Base-by-base conservation (phyloP, 441 rosid species). In the Arabidopsis hybrid region DNA sequence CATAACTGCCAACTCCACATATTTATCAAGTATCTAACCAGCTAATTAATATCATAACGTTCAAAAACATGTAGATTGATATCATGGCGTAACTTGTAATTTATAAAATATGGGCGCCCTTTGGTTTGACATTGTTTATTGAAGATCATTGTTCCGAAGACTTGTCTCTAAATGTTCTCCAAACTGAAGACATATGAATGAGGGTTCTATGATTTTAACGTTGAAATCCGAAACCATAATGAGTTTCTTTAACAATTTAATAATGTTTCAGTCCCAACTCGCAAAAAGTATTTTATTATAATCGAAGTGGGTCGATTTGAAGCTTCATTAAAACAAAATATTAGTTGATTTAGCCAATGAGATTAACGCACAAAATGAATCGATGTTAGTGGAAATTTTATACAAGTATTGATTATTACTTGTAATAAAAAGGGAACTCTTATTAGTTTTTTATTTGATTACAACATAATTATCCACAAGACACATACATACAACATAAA, bases 161-260 rank as follows among this genome's bases (percentile, higher is more conserved):
- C 72, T 76, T 71, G 80, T 76, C 76, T 65, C 66, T 32, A 58
- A 42, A 70, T 77, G 80, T 72, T 72, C 80, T 52, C 80, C 73
- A 67, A 67, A 46, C 60, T 18, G 40, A 77, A 77, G 69, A 77
- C 80, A 77, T 53, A 45, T 71, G 80, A 72, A 72, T 60, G 77
- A 77, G 77, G 76, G 65, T 71, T 77, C 6, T 51, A 77, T 77
- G 65, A 77, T 77, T 72, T 38, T 34, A 60, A 60, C 73, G 80
- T 77, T 77, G 80, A 76, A 76, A 49, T 49, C 67, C 72, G 42
- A 60, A 77, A 60, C 73, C 67, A 72, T 60, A 66, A 72, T 72
- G 64, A 72, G 64, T 66, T 49, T 16, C 67, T 53, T 52, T 66
- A 26, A 2, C 52, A 51, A 39, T 77, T 35, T 35, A 43, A 42